Percentiles rank a stretch among this genome's conserved stretches.
Evolutionary conservation across 1,284 basidiomycete species (phyloP).

Genomic region (Pyrrhoderma noxium): DNA sequence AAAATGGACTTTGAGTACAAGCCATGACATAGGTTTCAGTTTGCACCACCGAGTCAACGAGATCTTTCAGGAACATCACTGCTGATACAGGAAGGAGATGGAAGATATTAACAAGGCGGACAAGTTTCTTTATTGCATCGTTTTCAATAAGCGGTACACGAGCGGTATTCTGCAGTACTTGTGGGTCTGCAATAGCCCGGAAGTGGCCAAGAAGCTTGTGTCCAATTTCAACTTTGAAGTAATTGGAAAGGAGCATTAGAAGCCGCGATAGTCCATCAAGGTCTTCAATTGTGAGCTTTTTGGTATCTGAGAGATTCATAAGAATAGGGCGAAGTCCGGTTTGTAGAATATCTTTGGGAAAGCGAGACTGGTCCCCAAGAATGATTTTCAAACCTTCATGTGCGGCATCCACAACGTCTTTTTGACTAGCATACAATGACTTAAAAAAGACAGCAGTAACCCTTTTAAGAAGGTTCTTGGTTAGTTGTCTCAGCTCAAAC

Average conservation of each 20-base stretch:
- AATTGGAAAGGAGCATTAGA: constrained; percentile 92
- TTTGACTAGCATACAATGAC: constrained; percentile 90
- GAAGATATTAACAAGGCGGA: constrained; percentile 94
- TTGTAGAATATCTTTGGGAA: constrained; percentile 95
- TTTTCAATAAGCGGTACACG: constrained; percentile 79
- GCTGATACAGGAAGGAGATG: constrained; percentile 91
- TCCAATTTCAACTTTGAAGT: constrained; percentile 99
- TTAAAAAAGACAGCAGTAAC: constrained; percentile 98
- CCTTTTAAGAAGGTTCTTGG: constrained; percentile 33
- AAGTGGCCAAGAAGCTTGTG: constrained; percentile 97
- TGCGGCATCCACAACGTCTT: constrained; percentile 93
- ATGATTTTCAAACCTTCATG: constrained; percentile 92
- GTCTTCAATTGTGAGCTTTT: constrained; percentile 89
- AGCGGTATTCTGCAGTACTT: constrained; percentile 76
- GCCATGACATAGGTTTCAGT: constrained; percentile 91
- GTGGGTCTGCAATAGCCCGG: constrained; percentile 79
- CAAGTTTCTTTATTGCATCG: constrained; percentile 88
- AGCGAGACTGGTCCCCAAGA: constrained; percentile 81
- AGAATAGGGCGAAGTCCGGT: constrained; percentile 93
- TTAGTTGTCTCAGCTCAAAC: constrained; percentile 13
- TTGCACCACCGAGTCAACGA: constrained; percentile 87
- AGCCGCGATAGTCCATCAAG: constrained; percentile 94
- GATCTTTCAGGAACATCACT: constrained; percentile 84
- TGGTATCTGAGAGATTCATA: constrained; percentile 97
- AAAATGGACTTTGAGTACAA: constrained; percentile 87